A percentile compares a stretch with the other conserved stretches of the same genome.
phyloP scores from a whole-genome alignment of 2,329 filamentous ascomycete species.

The Didymella segeticola region DNA sequence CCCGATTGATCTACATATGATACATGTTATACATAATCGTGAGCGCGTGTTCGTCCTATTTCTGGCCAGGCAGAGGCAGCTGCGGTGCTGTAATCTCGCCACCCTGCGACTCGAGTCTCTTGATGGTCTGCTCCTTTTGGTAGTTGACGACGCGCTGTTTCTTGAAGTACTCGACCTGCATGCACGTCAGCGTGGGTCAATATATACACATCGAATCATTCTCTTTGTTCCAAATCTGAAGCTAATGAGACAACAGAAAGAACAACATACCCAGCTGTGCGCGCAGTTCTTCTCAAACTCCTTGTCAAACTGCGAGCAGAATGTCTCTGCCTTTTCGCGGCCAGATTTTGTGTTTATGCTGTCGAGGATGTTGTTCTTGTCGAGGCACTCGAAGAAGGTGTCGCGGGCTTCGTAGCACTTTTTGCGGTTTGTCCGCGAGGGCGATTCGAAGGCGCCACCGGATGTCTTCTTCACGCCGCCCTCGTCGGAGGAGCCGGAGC shows the following conservation, averaged over 20 bases:
- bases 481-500: conserved; percentile 49
- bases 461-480: conserved; percentile 52
- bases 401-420: conserved; percentile 92
- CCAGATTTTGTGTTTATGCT: conserved; percentile 65
- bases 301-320: conserved; percentile 66
- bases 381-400: conserved; percentile 85
- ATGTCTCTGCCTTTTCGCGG: conserved; percentile 55
- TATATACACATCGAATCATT: neutral
- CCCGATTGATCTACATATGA: conserved; percentile 21
- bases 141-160: conserved; percentile 92
- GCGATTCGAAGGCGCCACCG: conserved; percentile 71
- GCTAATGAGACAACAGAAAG: conserved; percentile 9
- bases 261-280: conserved; percentile 80
- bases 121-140: conserved; percentile 75
- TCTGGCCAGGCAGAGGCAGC: conserved; percentile 37
- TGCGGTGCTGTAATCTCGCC: conserved; percentile 46
- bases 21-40: conserved; percentile 39
- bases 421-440: conserved; percentile 81
- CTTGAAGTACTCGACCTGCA: conserved; percentile 94
- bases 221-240: too few species aligned
- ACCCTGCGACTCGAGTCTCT: conserved; percentile 53
- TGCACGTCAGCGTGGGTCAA: conserved; percentile 12
- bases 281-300: conserved; percentile 87
- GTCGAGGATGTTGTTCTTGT: conserved; percentile 82
- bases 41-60: conserved; percentile 15